Conservation (phyloP, 345 rosid species). For the Jatropha curcas region DNA sequence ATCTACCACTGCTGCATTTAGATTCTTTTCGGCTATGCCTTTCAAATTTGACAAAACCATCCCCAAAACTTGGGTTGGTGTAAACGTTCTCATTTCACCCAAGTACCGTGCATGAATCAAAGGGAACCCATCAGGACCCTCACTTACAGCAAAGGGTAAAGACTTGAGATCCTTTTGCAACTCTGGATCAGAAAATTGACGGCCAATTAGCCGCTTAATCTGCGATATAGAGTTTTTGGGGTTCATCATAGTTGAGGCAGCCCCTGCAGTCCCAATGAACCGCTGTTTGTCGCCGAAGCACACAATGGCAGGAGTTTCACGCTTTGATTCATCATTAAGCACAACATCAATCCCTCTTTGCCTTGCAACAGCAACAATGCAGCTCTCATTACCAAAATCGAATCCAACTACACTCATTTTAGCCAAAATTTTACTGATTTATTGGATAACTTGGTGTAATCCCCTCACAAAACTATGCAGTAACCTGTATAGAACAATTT, state of each 20-base stretch:
- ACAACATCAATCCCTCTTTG: conserved; percentile 99
- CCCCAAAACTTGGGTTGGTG: conserved; percentile 91
- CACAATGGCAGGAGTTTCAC: conserved; percentile 92
- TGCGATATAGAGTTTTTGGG: conserved; percentile 92
- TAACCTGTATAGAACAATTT: conserved; percentile 7
- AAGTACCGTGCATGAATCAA: conserved; percentile 78
- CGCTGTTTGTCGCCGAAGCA: conserved; percentile 98
- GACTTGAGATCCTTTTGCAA: conserved; percentile 83
- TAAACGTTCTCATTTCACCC: conserved; percentile 76
- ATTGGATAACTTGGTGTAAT: conserved; percentile 3
- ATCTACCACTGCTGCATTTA: conserved; percentile 85
- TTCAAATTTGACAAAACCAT: conserved; percentile 86
- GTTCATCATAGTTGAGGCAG: conserved; percentile 93
- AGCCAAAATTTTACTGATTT: conserved; percentile 2
- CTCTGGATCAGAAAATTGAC: conserved; percentile 81
- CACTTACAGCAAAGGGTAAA: conserved; percentile 64
- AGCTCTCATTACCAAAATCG: conserved; percentile 94
- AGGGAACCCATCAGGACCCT: conserved; percentile 90
- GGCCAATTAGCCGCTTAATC: conserved; percentile 81
- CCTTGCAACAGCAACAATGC: conserved; percentile 97
- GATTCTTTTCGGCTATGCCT: conserved; percentile 79
- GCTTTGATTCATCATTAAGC: conserved; percentile 96
- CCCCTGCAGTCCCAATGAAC: conserved; percentile 96
- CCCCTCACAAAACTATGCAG: background rate
- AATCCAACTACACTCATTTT: conserved; percentile 98